Evolutionary conservation across 2,329 filamentous ascomycete species (phyloP).

Genomic region (Exophiala viscosa): DNA sequence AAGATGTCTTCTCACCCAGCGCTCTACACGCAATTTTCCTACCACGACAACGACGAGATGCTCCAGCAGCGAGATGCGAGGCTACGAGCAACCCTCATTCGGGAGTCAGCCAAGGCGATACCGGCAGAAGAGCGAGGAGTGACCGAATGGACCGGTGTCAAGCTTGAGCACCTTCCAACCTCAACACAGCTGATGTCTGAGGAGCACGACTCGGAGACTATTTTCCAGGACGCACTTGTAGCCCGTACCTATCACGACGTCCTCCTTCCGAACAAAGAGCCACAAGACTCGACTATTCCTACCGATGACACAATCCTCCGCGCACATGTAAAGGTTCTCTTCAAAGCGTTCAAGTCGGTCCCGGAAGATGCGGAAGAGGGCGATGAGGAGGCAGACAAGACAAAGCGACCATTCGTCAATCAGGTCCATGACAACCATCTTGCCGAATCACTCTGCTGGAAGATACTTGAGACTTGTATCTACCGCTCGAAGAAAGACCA

Average conservation of each 20-base stretch:
- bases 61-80: not conserved
- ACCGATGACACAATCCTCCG: slow-evolving; percentile 20
- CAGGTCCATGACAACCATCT: slow-evolving; percentile 26
- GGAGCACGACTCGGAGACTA: not conserved
- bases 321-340: slow-evolving; percentile 32
- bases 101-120: not conserved
- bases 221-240: slow-evolving; percentile 8
- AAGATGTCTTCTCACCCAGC: not conserved
- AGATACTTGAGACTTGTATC: slow-evolving; percentile 32
- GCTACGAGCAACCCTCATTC: not conserved
- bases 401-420: slow-evolving; percentile 33
- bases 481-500: slow-evolving; percentile 23
- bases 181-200: slow-evolving; percentile 6
- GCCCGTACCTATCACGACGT: slow-evolving; percentile 18
- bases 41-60: not conserved
- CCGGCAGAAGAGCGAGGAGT: slow-evolving; percentile 2
- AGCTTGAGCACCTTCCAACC: slow-evolving; percentile 1
- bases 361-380: slow-evolving; percentile 11
- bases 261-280: slow-evolving; percentile 3
- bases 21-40: not conserved
- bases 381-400: slow-evolving; percentile 21
- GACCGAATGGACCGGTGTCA: not conserved
- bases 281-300: slow-evolving; percentile 31
- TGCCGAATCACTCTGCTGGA: slow-evolving; percentile 35
- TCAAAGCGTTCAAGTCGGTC: slow-evolving; percentile 34